These are phyloP conservation scores for Tilletia setariae DNA, from an alignment of 1,284 basidiomycete species.

Conservation along the genomic window DNA sequence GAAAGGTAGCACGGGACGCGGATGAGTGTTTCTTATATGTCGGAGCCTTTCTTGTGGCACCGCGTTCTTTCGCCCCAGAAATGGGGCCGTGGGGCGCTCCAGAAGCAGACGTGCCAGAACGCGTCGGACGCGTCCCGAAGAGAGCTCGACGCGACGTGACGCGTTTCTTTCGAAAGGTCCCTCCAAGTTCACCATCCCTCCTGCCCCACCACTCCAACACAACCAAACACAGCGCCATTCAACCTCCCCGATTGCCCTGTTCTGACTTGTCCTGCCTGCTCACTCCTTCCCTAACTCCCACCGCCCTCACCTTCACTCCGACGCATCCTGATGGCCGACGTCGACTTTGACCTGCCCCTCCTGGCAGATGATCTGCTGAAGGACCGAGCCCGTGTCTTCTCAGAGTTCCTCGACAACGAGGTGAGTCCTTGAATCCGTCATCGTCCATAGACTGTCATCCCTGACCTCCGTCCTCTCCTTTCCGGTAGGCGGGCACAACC, in stretches of 20 bases:
- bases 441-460: conserved; percentile 12
- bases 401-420: conserved; percentile 80
- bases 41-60: too few relatives aligned
- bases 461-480: conserved; percentile 22
- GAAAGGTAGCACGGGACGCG: too few relatives aligned
- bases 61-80: too few relatives aligned
- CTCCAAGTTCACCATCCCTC: too few relatives aligned
- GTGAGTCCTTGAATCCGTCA: conserved; percentile 57
- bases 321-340: not conserved
- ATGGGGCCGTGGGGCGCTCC: too few relatives aligned
- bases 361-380: conserved; percentile 48
- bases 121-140: too few relatives aligned
- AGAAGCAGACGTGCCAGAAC: too few relatives aligned
- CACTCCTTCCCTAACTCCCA: not conserved
- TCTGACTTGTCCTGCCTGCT: not conserved
- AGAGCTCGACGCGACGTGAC: too few relatives aligned
- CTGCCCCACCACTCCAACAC: too few relatives aligned
- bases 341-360: conserved; percentile 36
- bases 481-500: conserved; percentile 44
- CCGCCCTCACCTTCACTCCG: not conserved
- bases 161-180: too few relatives aligned
- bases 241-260: conserved; percentile 13
- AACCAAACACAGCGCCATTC: too few relatives aligned
- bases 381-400: conserved; percentile 65
- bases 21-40: too few relatives aligned